Evolutionary conservation across 352 stramenopile species (phyloP).

Genomic region (Ochromonadaceae sp.): DNA sequence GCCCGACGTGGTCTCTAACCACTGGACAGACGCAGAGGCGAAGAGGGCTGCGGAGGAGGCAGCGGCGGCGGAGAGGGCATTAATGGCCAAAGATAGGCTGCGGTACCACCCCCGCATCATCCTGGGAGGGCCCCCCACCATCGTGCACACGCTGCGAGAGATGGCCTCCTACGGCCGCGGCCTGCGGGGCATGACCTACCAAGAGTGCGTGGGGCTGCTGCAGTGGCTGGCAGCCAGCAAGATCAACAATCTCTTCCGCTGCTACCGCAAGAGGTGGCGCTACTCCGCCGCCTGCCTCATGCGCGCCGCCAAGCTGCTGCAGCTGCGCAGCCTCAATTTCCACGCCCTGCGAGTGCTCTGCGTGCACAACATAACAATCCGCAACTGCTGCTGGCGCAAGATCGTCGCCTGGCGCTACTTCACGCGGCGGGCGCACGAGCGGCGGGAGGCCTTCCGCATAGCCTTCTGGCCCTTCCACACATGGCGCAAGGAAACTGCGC

Average conservation of each 20-base stretch:
- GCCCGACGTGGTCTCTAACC: too few species aligned
- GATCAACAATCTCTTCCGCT: background rate
- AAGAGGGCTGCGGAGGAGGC: too few species aligned
- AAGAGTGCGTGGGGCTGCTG: background rate
- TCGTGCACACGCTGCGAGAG: background rate
- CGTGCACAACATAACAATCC: background rate
- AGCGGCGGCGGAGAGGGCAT: too few species aligned
- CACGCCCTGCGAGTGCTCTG: background rate
- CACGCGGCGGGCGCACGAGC: background rate
- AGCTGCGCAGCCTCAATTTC: background rate
- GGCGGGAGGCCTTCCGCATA: conserved; percentile 3
- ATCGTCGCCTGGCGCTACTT: background rate
- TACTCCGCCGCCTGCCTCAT: background rate
- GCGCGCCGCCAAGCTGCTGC: background rate
- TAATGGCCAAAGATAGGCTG: too few species aligned
- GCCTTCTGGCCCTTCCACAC: background rate
- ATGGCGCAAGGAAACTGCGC: background rate
- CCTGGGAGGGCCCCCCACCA: background rate
- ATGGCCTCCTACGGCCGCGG: background rate
- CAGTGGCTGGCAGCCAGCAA: background rate
- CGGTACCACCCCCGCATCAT: too few species aligned
- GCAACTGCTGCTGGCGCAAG: background rate
- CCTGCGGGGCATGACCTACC: background rate
- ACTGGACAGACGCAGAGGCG: too few species aligned
- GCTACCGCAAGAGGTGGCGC: background rate